A percentile compares a stretch with the other conserved stretches of the same genome.
Evolutionary conservation across 768 basidiomycete genomes (phyloP).

Genomic region (Amanita jacksonii): DNA sequence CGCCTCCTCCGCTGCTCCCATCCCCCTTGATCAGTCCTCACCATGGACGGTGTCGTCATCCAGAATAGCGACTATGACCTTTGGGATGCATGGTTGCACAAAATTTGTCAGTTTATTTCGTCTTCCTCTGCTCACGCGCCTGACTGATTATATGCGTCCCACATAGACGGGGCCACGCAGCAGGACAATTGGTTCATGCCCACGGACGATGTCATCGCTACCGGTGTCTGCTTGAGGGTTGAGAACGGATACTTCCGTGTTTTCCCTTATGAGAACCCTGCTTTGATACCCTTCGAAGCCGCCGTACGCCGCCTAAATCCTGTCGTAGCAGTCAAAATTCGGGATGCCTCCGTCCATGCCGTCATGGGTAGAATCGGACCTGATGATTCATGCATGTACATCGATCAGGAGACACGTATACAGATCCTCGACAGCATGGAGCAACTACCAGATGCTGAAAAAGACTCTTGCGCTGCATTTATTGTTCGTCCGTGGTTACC

Average conservation of each 20-base stretch:
- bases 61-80: constrained; percentile 66
- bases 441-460: constrained; percentile 66
- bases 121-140: background rate
- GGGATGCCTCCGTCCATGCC: constrained; percentile 69
- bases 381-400: constrained; percentile 46
- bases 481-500: constrained; percentile 29
- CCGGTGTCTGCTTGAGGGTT: constrained; percentile 67
- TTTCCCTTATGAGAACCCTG: constrained; percentile 78
- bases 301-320: constrained; percentile 73
- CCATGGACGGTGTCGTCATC: constrained; percentile 29
- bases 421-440: constrained; percentile 68
- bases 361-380: constrained; percentile 56
- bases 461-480: constrained; percentile 85
- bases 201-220: constrained; percentile 56
- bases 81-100: constrained; percentile 71
- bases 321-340: constrained; percentile 72
- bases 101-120: constrained; percentile 42
- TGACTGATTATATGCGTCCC: constrained; percentile 1
- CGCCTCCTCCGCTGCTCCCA: background rate
- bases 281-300: constrained; percentile 68
- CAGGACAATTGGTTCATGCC: constrained; percentile 81
- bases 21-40: constrained; percentile 8
- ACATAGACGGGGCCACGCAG: constrained; percentile 43
- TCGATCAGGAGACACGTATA: constrained; percentile 77
- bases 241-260: constrained; percentile 56